Evolutionary conservation across 176 grass and related monocot genomes (phyloP).

Genomic region (Ananas comosus): DNA sequence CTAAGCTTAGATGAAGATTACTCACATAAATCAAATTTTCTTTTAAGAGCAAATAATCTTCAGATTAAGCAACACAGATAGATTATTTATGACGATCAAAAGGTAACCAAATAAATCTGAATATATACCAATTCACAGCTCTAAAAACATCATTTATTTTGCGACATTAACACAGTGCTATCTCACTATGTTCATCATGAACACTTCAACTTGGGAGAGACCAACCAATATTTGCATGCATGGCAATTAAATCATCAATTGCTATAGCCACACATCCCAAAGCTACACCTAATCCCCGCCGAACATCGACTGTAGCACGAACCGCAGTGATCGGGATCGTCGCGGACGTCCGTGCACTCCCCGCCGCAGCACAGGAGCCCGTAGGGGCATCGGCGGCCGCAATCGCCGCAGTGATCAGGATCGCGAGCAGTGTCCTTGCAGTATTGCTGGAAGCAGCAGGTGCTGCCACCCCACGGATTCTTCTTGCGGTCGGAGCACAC

Average conservation of each 20-base stretch:
- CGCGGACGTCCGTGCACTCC: not conserved
- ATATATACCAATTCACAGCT: too few relatives aligned
- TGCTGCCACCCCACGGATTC: slow-evolving; percentile 23
- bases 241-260: not conserved
- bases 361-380: slow-evolving; percentile 14
- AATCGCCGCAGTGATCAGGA: slow-evolving; percentile 7
- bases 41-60: too few relatives aligned
- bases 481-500: slow-evolving; percentile 19
- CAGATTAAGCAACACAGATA: too few relatives aligned
- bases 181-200: too few relatives aligned
- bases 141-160: too few relatives aligned
- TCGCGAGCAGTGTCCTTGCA: slow-evolving; percentile 16
- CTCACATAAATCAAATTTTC: too few relatives aligned
- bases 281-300: not conserved
- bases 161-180: too few relatives aligned
- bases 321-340: slow-evolving; percentile 11
- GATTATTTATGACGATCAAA: too few relatives aligned
- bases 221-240: not conserved
- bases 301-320: slow-evolving; percentile 4
- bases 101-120: too few relatives aligned
- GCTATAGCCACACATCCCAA: slow-evolving; percentile 20
- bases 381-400: slow-evolving; percentile 13
- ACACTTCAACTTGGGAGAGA: not conserved
- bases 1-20: too few relatives aligned
- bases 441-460: slow-evolving; percentile 18